Percentiles rank a stretch among this genome's conserved stretches.
phyloP scores from a whole-genome alignment of 257 asterid genomes.

The Ligustrum vulgare region DNA sequence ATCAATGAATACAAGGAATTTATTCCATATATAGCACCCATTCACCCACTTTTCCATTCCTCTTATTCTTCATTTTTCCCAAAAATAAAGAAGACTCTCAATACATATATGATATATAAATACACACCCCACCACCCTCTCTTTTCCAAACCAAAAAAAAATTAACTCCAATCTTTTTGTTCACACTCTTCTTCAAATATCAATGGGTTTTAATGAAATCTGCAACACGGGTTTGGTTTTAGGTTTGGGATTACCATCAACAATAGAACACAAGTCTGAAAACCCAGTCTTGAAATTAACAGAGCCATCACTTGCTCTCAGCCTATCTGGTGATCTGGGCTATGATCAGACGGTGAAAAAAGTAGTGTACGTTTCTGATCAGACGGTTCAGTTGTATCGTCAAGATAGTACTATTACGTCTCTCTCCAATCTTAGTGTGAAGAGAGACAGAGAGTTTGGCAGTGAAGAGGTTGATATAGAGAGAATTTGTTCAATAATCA shows the following conservation, averaged over 20 bases:
- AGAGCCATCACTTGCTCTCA: slow-evolving; percentile 44
- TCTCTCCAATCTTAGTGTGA: slow-evolving; percentile 76
- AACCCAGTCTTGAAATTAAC: slow-evolving; percentile 11
- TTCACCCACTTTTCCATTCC: slow-evolving; percentile 4
- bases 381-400: slow-evolving; percentile 34
- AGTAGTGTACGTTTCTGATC: slow-evolving; percentile 23
- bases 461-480: slow-evolving; percentile 64
- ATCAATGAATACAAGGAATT: no score
- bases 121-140: not conserved
- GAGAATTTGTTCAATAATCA: slow-evolving; percentile 48
- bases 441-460: slow-evolving; percentile 47
- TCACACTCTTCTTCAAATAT: not conserved
- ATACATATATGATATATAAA: not conserved
- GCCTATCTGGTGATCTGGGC: slow-evolving; percentile 41
- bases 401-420: slow-evolving; percentile 67
- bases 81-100: no score
- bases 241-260: slow-evolving; percentile 41
- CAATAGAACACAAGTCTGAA: slow-evolving; percentile 15
- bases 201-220: slow-evolving; percentile 47
- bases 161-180: not conserved
- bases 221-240: slow-evolving; percentile 41
- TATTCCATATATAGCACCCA: slow-evolving; percentile 9
- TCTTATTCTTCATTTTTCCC: slow-evolving; percentile 23
- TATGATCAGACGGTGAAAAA: slow-evolving; percentile 14
- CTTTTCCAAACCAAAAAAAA: not conserved